Percentiles rank a stretch among this genome's conserved stretches.
These are phyloP conservation scores for Pseudodiploospora longispora DNA, from an alignment of 2,329 filamentous ascomycete species.

Conservation along the genomic window DNA sequence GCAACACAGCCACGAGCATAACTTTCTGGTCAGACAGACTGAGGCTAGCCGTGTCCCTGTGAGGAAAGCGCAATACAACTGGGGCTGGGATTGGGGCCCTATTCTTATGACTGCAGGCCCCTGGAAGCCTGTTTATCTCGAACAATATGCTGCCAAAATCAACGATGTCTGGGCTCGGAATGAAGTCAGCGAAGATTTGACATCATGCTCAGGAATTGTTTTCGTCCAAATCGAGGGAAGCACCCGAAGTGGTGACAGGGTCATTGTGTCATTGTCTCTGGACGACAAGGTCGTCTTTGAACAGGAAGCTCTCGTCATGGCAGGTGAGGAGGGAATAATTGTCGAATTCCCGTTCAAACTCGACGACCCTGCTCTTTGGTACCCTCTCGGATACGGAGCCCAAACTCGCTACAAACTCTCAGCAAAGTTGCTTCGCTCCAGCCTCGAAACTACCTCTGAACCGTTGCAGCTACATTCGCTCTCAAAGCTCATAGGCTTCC, in stretches of 20 bases:
- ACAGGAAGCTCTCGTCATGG: slow-evolving; percentile 1
- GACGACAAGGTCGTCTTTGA: slow-evolving; percentile 12
- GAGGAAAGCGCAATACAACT: slow-evolving; percentile 63
- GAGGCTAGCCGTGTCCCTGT: slow-evolving; percentile 27
- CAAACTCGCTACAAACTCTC: slow-evolving; percentile 5
- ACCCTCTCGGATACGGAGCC: slow-evolving; percentile 11
- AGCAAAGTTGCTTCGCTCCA: slow-evolving; percentile 1
- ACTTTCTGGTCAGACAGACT: slow-evolving; percentile 43
- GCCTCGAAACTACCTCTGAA: neutral
- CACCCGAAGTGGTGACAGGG: slow-evolving; percentile 14
- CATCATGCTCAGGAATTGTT: slow-evolving; percentile 27
- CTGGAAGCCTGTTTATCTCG: slow-evolving; percentile 59
- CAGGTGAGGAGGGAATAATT: neutral
- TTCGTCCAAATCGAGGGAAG: slow-evolving; percentile 28
- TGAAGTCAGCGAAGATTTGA: slow-evolving; percentile 27
- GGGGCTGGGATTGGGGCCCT: slow-evolving; percentile 67
- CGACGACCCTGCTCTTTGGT: slow-evolving; percentile 23
- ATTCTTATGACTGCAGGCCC: slow-evolving; percentile 54
- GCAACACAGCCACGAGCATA: slow-evolving; percentile 44
- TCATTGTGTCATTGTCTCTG: slow-evolving; percentile 19
- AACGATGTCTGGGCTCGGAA: slow-evolving; percentile 45
- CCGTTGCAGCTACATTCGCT: neutral
- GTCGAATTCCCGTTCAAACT: slow-evolving; percentile 23
- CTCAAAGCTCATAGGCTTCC: slow-evolving; percentile 54
- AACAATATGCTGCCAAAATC: slow-evolving; percentile 52